Base-by-base conservation (phyloP, 352 stramenopile genomes). In the Phytopythium vexans region DNA sequence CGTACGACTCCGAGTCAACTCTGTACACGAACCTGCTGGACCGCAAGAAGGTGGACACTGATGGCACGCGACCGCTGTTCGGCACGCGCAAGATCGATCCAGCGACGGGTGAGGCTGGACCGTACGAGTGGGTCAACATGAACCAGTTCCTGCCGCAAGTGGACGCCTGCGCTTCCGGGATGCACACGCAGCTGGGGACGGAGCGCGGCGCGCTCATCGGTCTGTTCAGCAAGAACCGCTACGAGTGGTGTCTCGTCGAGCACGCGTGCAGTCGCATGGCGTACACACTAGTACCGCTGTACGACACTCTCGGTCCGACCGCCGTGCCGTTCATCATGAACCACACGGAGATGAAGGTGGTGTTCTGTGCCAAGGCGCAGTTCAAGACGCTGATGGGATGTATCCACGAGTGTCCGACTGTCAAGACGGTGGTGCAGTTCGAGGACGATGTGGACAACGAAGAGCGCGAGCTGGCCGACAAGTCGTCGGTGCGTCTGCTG, bases 291-390 rank as follows among this genome's bases (percentile, higher is more conserved):
- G 81, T n/a, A n/a, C n/a, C n/a, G n/a, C n/a, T n/a, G n/a, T n/a
- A n/a, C n/a, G n/a, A n/a, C n/a, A n/a, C n/a, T 91, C 72, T 93
- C 6, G 81, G 83, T 2, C 70, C 80, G 4, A 77, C 87, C 16
- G 81, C 77, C 1, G 71, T 89, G 42, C 77, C 79, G 15, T 89
- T 59, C 52, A 89, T 94, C 41, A 59, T 81, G 36, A 88, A 89
- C 65, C 80, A 94, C 57, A 88, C 83, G 14, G 72, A 87, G 57
- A 42, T 89, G 21, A 62, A 60, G 4, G 70, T 82, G 15, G 33
- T 92, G 0, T 74, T 89, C 42, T 86, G 74, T 15, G 75, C 66
- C 7, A 54, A 64, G 8, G 75, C 85, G 39, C 77, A 88, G 58
- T 77, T 89, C 50, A 57, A 71, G 15, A 62, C 75, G n/a, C 54